A percentile compares a stretch with the other conserved stretches of the same genome.
phyloP scores from a whole-genome alignment of 73 alveolate species.

The Paramecium octaurelia region DNA sequence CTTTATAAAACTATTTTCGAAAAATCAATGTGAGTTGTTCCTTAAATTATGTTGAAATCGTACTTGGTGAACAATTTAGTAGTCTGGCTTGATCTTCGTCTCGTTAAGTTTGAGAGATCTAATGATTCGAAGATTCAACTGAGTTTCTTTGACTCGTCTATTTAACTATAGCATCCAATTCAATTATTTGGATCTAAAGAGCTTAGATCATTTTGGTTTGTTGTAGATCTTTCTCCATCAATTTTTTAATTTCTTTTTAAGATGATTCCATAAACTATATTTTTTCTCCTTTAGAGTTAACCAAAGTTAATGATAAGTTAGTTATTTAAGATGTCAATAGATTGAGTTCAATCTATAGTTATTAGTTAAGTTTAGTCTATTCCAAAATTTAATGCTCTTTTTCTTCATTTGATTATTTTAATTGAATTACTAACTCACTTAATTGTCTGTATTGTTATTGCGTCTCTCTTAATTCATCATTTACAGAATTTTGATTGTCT shows the following conservation, averaged over 20 bases:
- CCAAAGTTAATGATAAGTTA: neutral
- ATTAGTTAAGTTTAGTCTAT: neutral
- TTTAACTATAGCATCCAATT: neutral
- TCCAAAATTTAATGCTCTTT: neutral
- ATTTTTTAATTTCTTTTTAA: neutral
- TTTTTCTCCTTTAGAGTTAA: neutral
- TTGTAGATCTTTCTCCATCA: neutral
- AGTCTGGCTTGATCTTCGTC: slow-evolving; percentile 17
- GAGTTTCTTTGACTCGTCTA: neutral
- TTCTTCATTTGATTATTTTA: neutral
- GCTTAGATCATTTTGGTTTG: neutral
- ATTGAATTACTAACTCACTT: neutral
- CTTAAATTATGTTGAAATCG: neutral
- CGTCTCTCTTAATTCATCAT: neutral
- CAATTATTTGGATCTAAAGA: neutral
- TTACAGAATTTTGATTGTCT: neutral
- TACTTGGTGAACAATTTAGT: slow-evolving; percentile 17
- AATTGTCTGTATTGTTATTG: neutral
- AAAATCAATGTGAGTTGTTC: neutral
- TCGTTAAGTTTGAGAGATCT: neutral
- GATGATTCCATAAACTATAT: neutral
- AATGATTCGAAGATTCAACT: neutral
- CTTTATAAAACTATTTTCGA: neutral
- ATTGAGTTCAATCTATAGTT: neutral
- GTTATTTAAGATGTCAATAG: neutral